Evolutionary conservation across 257 asterid species (phyloP).

Genomic region (Scutellaria baicalensis): DNA sequence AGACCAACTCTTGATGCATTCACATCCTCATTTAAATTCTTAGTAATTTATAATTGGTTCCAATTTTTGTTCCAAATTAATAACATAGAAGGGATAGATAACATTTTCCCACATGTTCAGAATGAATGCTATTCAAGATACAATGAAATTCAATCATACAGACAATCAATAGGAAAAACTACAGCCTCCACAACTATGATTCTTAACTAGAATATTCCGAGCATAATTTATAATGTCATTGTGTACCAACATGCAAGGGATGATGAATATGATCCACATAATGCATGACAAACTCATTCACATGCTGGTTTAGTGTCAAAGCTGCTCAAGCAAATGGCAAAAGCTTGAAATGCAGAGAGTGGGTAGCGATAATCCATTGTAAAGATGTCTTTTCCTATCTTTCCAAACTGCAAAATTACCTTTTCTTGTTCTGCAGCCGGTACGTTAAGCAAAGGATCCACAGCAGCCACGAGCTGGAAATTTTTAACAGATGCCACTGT

Average conservation of each 20-base stretch:
- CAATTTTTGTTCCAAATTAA: too few species aligned
- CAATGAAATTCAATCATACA: neutral
- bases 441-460: conserved; percentile 47
- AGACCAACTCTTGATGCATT: too few species aligned
- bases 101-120: neutral
- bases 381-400: conserved; percentile 90
- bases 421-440: conserved; percentile 72
- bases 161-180: neutral
- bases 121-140: neutral
- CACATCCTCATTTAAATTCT: too few species aligned
- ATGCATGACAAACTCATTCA: conserved; percentile 40
- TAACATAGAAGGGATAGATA: neutral
- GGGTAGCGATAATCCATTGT: conserved; percentile 93
- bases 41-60: too few species aligned
- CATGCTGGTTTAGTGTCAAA: conserved; percentile 92
- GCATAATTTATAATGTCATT: neutral
- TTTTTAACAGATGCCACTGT: conserved; percentile 92
- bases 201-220: neutral
- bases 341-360: conserved; percentile 92
- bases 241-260: neutral
- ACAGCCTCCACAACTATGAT: neutral
- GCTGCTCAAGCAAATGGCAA: conserved; percentile 96
- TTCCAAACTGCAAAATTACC: conserved; percentile 85
- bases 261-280: conserved; percentile 7
- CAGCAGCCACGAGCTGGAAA: conserved; percentile 85